Conservation (phyloP, 345 rosid species). For the Eucalyptus coolabah region DNA sequence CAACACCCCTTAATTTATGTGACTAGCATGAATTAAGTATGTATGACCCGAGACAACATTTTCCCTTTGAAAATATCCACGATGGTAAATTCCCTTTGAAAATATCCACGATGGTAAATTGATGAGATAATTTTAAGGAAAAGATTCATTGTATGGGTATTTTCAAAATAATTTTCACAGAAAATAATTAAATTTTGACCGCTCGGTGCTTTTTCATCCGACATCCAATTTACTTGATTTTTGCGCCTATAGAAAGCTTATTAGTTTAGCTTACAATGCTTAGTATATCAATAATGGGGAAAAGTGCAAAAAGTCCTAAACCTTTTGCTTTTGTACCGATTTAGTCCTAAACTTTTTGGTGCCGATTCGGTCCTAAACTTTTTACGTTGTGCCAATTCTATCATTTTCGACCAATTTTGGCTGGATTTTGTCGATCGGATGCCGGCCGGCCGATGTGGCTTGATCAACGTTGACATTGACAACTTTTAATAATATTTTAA, state of each 20-base stretch:
- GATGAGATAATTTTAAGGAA: background rate
- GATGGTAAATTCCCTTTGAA: background rate
- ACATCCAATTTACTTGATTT: background rate
- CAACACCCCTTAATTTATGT: background rate
- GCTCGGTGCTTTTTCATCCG: background rate
- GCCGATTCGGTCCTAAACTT: too few species aligned
- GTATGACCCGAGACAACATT: background rate
- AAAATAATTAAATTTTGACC: background rate
- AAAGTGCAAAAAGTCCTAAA: too few species aligned
- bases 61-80: background rate
- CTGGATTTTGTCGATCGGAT: fast-evolving
- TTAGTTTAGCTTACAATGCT: fast-evolving
- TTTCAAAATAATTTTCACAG: too few species aligned
- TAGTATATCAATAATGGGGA: background rate
- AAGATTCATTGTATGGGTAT: background rate
- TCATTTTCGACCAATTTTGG: too few species aligned
- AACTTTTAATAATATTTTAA: too few species aligned
- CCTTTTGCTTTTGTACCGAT: too few species aligned
- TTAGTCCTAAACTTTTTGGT: too few species aligned
- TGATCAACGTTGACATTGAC: fast-evolving
- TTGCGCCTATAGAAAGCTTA: background rate
- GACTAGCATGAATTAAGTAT: background rate
- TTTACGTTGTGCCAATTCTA: too few species aligned
- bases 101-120: background rate
- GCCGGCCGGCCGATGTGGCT: too few species aligned